Percentiles rank a stretch among this genome's conserved stretches.
Conservation (phyloP, 2,329 filamentous ascomycete species). For the Cordyceps cicadae region DNA sequence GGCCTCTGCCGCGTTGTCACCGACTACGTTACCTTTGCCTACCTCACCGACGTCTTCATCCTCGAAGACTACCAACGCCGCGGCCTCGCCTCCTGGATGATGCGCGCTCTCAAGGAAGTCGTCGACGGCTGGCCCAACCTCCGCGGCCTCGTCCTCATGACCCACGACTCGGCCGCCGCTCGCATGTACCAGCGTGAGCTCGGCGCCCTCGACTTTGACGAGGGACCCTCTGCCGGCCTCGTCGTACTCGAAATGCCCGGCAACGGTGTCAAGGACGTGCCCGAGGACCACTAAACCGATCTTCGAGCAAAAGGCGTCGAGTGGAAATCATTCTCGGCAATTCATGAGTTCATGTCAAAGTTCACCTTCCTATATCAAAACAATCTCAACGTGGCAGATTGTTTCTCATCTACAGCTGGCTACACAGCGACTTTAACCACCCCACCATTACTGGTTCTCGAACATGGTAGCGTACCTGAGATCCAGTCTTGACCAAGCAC, state of each 20-base stretch:
- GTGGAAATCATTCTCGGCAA: not conserved
- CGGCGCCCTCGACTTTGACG: constrained; percentile 35
- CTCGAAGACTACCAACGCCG: constrained; percentile 48
- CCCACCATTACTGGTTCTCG: not conserved
- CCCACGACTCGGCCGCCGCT: constrained; percentile 31
- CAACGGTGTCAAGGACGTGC: constrained; percentile 26
- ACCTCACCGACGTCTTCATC: constrained; percentile 61
- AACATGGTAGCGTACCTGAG: constrained; percentile 5
- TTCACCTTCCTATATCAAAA: not conserved
- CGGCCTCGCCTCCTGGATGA: constrained; percentile 58
- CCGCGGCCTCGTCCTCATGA: constrained; percentile 49
- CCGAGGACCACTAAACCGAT: constrained; percentile 20
- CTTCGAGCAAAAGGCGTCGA: not conserved
- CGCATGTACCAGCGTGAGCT: constrained; percentile 41
- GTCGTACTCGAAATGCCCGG: constrained; percentile 35
- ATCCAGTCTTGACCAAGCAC: not conserved
- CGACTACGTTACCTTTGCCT: constrained; percentile 60
- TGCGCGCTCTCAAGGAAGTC: constrained; percentile 50
- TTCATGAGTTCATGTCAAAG: not conserved
- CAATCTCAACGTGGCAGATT: not conserved
- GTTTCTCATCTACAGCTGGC: not conserved
- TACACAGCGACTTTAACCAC: not conserved
- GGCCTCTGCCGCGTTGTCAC: constrained; percentile 52
- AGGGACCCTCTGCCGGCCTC: constrained; percentile 32
- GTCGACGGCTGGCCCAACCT: constrained; percentile 50